Percentiles rank a stretch among this genome's conserved stretches.
Conservation (phyloP, 2,329 filamentous ascomycete species). For the Monosporascus sp. region DNA sequence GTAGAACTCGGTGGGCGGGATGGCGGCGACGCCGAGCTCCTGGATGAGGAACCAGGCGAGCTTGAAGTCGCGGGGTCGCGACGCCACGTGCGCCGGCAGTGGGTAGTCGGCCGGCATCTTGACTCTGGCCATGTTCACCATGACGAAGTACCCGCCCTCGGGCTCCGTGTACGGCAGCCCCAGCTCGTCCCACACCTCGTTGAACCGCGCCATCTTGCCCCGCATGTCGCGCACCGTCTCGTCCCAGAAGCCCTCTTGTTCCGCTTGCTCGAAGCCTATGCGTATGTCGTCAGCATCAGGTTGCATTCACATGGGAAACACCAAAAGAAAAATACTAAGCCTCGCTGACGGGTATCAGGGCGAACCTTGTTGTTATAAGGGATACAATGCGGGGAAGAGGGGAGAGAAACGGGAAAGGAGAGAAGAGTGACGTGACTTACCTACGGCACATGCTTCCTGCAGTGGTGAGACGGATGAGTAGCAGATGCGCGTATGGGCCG, state of each 20-base stretch:
- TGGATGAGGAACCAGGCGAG: slow-evolving; percentile 95
- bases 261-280: slow-evolving; percentile 77
- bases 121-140: slow-evolving; percentile 89
- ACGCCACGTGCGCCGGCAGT: slow-evolving; percentile 84
- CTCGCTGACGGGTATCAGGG: no score
- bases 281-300: not conserved
- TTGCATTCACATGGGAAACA: not conserved
- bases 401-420: not conserved
- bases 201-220: slow-evolving; percentile 81
- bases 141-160: slow-evolving; percentile 94
- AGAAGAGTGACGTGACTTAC: slow-evolving; percentile 20
- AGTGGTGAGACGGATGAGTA: slow-evolving; percentile 90
- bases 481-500: slow-evolving; percentile 93
- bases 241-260: slow-evolving; percentile 82
- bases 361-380: not conserved
- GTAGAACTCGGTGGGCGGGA: slow-evolving; percentile 77
- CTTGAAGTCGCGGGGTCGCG: slow-evolving; percentile 86
- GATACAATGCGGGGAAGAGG: not conserved
- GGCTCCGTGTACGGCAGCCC: slow-evolving; percentile 80
- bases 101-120: slow-evolving; percentile 77
- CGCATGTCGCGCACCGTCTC: slow-evolving; percentile 81
- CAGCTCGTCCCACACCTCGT: slow-evolving; percentile 71
- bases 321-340: not conserved
- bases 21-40: slow-evolving; percentile 90
- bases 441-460: slow-evolving; percentile 90